Conservation (phyloP, 1,284 basidiomycete genomes). For the Ganoderma lucidum region DNA sequence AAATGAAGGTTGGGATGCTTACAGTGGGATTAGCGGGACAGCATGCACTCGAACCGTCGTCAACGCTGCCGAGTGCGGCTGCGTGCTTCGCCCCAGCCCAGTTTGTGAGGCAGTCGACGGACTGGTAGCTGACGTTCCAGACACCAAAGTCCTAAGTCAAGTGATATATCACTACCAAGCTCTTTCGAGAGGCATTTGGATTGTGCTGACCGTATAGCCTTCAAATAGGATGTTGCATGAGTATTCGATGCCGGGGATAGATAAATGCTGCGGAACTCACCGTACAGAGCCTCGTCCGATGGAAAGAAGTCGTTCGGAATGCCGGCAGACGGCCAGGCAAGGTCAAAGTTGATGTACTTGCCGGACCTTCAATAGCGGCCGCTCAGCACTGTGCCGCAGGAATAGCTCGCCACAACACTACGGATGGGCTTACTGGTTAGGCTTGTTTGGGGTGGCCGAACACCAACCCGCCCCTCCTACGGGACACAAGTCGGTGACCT, state of each 20-base stretch:
- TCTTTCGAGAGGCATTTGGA: not conserved
- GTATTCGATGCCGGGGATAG: not conserved
- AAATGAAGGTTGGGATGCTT: slow-evolving; percentile 29
- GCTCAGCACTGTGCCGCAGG: not conserved
- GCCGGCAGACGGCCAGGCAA: slow-evolving; percentile 75
- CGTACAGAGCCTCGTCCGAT: slow-evolving; percentile 65
- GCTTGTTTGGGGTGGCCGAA: slow-evolving; percentile 62
- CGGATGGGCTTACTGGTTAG: slow-evolving; percentile 61
- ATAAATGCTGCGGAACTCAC: slow-evolving; percentile 43
- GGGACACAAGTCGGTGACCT: slow-evolving; percentile 80
- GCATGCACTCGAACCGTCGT: slow-evolving; percentile 65
- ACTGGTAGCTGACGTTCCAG: slow-evolving; percentile 79
- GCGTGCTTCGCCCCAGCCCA: slow-evolving; percentile 70
- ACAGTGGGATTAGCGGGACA: slow-evolving; percentile 75
- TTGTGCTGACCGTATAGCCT: slow-evolving; percentile 53
- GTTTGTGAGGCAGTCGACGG: slow-evolving; percentile 60
- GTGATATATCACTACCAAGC: not conserved
- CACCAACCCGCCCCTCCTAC: slow-evolving; percentile 69
- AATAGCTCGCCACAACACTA: not conserved
- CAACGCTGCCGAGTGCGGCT: slow-evolving; percentile 71
- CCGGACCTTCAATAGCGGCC: slow-evolving; percentile 56
- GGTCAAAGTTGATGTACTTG: slow-evolving; percentile 76
- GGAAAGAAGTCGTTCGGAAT: slow-evolving; percentile 79
- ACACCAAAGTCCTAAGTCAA: slow-evolving; percentile 74
- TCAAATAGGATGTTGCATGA: not conserved